Evolutionary conservation across 2,329 filamentous ascomycete species (phyloP).

Genomic region (Stylonectria norvegica): DNA sequence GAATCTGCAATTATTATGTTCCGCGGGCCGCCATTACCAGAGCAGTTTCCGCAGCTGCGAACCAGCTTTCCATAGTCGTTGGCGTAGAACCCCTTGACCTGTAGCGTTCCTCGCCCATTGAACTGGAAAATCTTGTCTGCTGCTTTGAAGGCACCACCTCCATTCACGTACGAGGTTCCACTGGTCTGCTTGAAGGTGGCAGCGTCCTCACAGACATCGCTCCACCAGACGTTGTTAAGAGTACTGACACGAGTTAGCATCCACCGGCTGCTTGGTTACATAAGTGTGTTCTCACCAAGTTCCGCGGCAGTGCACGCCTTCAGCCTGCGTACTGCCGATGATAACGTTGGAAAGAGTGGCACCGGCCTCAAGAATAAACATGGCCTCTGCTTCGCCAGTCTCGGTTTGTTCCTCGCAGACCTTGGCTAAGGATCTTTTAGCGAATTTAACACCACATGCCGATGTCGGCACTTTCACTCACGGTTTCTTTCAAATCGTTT

Average conservation of each 20-base stretch:
- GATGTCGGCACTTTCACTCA: constrained; percentile 8
- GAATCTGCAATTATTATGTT: constrained; percentile 20
- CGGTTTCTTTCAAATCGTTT: constrained; percentile 20
- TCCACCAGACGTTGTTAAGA: constrained; percentile 38
- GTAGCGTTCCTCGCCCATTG: constrained; percentile 40
- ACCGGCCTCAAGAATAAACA: constrained; percentile 51
- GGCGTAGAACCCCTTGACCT: constrained; percentile 35
- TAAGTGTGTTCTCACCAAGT: too few species aligned
- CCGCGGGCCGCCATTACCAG: constrained; percentile 17
- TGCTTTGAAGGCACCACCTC: constrained; percentile 38
- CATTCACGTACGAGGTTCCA: constrained; percentile 40
- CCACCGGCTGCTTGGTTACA: too few species aligned
- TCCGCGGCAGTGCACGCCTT: constrained; percentile 50
- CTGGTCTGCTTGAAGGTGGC: constrained; percentile 36
- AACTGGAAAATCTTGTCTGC: constrained; percentile 40
- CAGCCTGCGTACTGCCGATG: constrained; percentile 48
- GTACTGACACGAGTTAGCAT: too few species aligned
- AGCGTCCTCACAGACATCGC: constrained; percentile 37
- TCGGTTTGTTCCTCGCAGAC: constrained; percentile 27
- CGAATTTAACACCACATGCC: too few species aligned
- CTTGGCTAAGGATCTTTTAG: too few species aligned
- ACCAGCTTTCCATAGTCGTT: constrained; percentile 43
- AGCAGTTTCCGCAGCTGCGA: constrained; percentile 44
- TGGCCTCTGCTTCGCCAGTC: constrained; percentile 34
- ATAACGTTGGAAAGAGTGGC: constrained; percentile 51